These are phyloP conservation scores for Cryptococcus sp. DNA, from an alignment of 1,284 basidiomycete genomes.

Conservation along the genomic window DNA sequence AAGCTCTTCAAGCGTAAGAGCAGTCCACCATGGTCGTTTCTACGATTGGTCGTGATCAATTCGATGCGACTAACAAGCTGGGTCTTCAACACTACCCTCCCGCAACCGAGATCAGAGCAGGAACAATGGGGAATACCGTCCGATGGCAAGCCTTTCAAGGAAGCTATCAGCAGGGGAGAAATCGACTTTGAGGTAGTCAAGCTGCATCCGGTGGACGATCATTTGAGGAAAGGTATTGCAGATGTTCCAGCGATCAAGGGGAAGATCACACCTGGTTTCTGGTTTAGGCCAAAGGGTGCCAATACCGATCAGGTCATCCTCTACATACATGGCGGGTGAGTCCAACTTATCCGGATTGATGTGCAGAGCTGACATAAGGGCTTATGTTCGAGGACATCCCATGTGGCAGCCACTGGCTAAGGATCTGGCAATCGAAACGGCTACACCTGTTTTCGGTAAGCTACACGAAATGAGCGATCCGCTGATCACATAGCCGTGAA, in stretches of 20 bases:
- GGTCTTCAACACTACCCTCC: background rate
- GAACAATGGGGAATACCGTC: background rate
- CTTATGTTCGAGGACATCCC: constrained; percentile 23
- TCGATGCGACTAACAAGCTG: background rate
- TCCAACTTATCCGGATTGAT: background rate
- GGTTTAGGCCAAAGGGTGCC: constrained; percentile 13
- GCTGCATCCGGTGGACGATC: constrained; percentile 3
- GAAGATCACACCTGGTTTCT: constrained; percentile 13
- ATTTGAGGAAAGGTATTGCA: constrained; percentile 7
- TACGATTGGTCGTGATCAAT: background rate
- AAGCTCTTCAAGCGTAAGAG: background rate
- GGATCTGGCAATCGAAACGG: constrained; percentile 11
- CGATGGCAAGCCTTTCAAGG: background rate
- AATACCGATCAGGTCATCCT: constrained; percentile 24
- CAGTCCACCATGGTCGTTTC: background rate
- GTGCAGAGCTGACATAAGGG: constrained; percentile 8
- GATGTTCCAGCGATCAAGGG: constrained; percentile 3
- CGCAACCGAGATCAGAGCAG: background rate
- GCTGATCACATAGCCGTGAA: constrained; percentile 10
- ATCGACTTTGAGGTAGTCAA: constrained; percentile 7
- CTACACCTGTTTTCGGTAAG: constrained; percentile 13
- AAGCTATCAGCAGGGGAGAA: background rate
- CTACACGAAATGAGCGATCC: background rate
- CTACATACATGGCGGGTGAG: constrained; percentile 32
- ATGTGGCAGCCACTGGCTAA: constrained; percentile 14